A percentile compares a stretch with the other conserved stretches of the same genome.
These are phyloP conservation scores for Luzula sylvatica DNA, from an alignment of 176 grass and related monocot species.

Conservation along the genomic window DNA sequence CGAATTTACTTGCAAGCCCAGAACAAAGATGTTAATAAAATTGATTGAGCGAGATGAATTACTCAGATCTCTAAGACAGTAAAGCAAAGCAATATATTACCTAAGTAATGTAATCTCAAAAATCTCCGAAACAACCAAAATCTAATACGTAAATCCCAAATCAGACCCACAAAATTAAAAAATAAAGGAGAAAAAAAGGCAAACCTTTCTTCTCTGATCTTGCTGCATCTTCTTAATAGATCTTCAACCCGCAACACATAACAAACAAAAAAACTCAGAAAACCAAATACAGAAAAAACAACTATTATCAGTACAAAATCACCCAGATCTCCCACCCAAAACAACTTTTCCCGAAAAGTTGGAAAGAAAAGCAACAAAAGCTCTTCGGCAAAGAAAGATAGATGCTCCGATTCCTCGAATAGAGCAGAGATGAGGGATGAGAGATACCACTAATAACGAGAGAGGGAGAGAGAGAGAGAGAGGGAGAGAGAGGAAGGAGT, in stretches of 20 bases:
- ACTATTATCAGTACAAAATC: not conserved
- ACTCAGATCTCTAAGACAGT: not conserved
- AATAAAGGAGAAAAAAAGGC: not conserved
- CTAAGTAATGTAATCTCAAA: not conserved
- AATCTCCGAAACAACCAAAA: not conserved
- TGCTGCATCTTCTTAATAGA: slow-evolving; percentile 28
- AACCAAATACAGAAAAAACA: not conserved
- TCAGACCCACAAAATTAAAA: not conserved
- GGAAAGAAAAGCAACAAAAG: not conserved
- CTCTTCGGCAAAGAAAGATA: not conserved
- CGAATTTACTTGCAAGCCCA: too few species aligned
- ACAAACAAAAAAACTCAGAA: not conserved
- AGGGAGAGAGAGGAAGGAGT: not conserved
- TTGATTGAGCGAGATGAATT: not conserved
- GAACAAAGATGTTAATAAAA: too few species aligned
- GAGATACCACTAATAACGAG: not conserved
- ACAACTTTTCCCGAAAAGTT: not conserved
- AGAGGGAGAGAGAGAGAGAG: not conserved
- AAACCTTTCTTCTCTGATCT: slow-evolving; percentile 36
- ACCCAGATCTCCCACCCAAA: not conserved
- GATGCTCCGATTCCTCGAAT: not conserved
- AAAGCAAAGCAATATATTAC: not conserved
- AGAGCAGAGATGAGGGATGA: not conserved
- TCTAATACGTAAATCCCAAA: not conserved
- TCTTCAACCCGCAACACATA: not conserved